phyloP scores from a whole-genome alignment of 2,329 filamentous ascomycete genomes.

The Xylaria sp. region DNA sequence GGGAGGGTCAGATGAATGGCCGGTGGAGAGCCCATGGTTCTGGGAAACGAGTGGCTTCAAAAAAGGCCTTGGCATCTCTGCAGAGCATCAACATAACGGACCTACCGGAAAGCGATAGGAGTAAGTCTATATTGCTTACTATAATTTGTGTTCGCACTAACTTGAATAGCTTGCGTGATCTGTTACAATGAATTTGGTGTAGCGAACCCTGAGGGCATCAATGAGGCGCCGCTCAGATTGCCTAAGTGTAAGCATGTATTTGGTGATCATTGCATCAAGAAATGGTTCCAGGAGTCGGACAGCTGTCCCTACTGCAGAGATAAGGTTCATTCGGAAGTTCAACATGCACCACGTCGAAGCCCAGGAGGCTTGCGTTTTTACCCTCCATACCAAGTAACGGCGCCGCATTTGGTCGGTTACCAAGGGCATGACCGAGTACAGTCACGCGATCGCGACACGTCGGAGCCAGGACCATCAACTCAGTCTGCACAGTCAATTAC shows the following conservation, averaged over 20 bases:
- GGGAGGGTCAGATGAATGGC: conserved; percentile 46
- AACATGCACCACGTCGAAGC: conserved; percentile 6
- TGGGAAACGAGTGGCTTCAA: conserved; percentile 55
- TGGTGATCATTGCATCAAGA: conserved; percentile 67
- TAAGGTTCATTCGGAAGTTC: conserved; percentile 59
- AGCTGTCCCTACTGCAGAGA: conserved; percentile 69
- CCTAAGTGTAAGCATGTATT: conserved; percentile 69
- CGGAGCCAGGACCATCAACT: conserved; percentile 22
- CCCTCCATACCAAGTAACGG: conserved; percentile 36
- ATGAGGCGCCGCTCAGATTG: conserved; percentile 61
- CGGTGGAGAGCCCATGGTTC: conserved; percentile 53
- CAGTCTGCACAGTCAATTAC: conserved; percentile 17
- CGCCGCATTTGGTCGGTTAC: conserved; percentile 21
- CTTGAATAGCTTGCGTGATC: conserved; percentile 60
- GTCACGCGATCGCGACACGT: conserved; percentile 25
- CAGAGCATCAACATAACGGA: conserved; percentile 52
- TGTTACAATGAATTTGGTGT: conserved; percentile 68
- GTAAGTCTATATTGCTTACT: conserved; percentile 46
- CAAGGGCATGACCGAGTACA: conserved; percentile 15
- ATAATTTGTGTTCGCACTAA: conserved; percentile 19
- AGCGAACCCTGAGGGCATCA: conserved; percentile 61
- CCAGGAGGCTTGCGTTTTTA: conserved; percentile 33
- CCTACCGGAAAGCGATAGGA: conserved; percentile 53
- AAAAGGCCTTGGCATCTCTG: conserved; percentile 52
- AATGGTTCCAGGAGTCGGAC: conserved; percentile 67